These are phyloP conservation scores for Boletus subcaerulescens DNA, from an alignment of 768 basidiomycete genomes.

Conservation along the genomic window DNA sequence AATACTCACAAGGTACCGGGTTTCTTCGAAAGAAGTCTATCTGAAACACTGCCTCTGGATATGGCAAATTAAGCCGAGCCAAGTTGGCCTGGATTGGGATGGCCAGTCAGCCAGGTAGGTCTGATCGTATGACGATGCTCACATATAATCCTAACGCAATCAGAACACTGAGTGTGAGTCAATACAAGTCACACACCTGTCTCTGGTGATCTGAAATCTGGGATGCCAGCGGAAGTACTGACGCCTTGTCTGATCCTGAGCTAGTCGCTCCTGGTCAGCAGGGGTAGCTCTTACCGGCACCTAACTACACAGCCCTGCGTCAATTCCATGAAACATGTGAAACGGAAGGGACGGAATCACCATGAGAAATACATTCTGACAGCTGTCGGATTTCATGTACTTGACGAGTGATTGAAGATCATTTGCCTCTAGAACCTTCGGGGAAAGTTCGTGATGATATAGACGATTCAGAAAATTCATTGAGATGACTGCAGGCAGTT, in stretches of 20 bases:
- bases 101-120: background rate
- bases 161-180: background rate
- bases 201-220: conserved; percentile 84
- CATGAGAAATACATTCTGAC: conserved; percentile 72
- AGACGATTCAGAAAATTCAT: conserved; percentile 11
- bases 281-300: conserved; percentile 51
- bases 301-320: conserved; percentile 43
- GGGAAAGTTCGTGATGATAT: conserved; percentile 2
- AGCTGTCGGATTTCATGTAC: conserved; percentile 66
- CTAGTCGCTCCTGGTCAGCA: background rate
- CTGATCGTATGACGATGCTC: conserved; percentile 3
- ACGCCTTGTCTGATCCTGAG: conserved; percentile 45
- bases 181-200: conserved; percentile 54
- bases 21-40: conserved; percentile 80
- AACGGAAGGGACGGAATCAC: conserved; percentile 34
- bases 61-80: conserved; percentile 74
- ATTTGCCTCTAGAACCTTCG: conserved; percentile 30
- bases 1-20: conserved; percentile 69
- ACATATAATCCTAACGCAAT: conserved; percentile 27
- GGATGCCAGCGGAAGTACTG: conserved; percentile 80
- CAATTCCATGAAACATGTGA: conserved; percentile 2
- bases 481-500: background rate
- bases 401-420: conserved; percentile 52
- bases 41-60: conserved; percentile 95
- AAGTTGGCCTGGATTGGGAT: conserved; percentile 60